Base-by-base conservation (phyloP, 108 stramenopile species). In the Cyclotella kingstonii region DNA sequence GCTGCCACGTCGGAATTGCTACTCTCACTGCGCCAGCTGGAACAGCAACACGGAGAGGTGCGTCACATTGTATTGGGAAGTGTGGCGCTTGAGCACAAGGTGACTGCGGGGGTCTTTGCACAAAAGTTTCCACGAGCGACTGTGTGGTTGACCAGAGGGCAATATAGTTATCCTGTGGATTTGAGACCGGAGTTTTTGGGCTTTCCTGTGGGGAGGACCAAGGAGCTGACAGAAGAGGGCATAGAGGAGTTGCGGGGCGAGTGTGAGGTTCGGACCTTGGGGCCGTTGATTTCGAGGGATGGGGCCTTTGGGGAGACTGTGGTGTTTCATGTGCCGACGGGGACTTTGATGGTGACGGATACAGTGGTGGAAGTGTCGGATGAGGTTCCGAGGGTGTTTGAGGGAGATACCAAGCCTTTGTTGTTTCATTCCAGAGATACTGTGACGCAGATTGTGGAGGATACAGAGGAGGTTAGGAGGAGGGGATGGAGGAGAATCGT, bases 11-110 rank as follows among this genome's bases (percentile, higher is more conserved):
- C 74, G 4, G 95, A 97, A 73, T 62, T 79, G 19, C 9, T 96
- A 22, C 67, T 41, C 14, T 48, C 79, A 60, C 63, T 97, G 21
- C 53, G 70, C 25, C 25, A 79, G 25, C 51, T 97, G 40, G 79
- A 84, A 11, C 49, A 63, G 14, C 21, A 83, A 43, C 79, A 94
- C 59, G 95, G 95, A 11, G 83, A 85, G 6, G 79, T 96, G n/a
- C 76, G 70, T 49, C 90, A 95, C 55, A 86, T 97, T 66, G 93
- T 94, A 3, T 64, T 97, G 44, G 94, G 90, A 23, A 87, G 88
- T 36, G 85, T 94, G 39, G 96, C 94, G 15, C 54, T 96, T 49
- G 96, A 97, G 56, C 96, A 97, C 85, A 97, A 97, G 78, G 87
- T 81, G 4, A 94, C 91, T 60, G 84, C 87, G 6, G 95, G 94